These are phyloP conservation scores for Monosporozyma solicola DNA, from an alignment of 805 yeast species.

Conservation along the genomic window DNA sequence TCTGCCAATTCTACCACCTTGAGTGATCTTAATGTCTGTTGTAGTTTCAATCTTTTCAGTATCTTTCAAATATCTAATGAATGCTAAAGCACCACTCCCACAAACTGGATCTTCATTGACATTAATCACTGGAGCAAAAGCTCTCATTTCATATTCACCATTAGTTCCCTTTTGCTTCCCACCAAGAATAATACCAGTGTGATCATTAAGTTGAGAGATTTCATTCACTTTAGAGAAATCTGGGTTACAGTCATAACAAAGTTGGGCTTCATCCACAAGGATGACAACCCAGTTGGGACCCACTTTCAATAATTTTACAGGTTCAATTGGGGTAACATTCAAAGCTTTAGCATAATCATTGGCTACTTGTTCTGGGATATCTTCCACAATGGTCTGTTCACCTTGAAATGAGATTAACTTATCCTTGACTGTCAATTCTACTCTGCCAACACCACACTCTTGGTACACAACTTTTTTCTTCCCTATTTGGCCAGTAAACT, in stretches of 20 bases:
- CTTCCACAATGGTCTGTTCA: constrained; percentile 7
- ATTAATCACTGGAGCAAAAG: constrained; percentile 33
- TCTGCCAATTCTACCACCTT: constrained; percentile 35
- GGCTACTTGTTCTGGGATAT: constrained; percentile 1
- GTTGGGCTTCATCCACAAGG: constrained; percentile 26
- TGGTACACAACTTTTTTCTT: constrained; percentile 28
- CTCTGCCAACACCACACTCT: constrained; percentile 39
- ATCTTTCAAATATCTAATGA: constrained; percentile 24
- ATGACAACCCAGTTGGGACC: constrained; percentile 42
- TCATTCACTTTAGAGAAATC: constrained; percentile 21
- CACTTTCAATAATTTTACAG: constrained; percentile 30
- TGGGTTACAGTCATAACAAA: constrained; percentile 30
- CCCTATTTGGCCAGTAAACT: constrained; percentile 21
- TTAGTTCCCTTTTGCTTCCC: constrained; percentile 26
- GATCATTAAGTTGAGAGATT: constrained; percentile 13
- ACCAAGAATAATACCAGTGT: constrained; percentile 34
- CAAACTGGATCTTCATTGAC: constrained; percentile 47
- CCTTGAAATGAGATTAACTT: constrained; percentile 27
- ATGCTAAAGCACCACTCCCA: constrained; percentile 40
- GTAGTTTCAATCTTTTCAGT: constrained; percentile 13
- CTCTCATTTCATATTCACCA: constrained; percentile 36
- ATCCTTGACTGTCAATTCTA: constrained; percentile 26
- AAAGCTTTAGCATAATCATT: constrained; percentile 7
- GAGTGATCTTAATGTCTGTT: constrained; percentile 23
- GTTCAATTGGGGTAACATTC: constrained; percentile 7